These are phyloP conservation scores for Aspergillus sp. DNA, from an alignment of 2,329 filamentous ascomycete species.

Conservation along the genomic window DNA sequence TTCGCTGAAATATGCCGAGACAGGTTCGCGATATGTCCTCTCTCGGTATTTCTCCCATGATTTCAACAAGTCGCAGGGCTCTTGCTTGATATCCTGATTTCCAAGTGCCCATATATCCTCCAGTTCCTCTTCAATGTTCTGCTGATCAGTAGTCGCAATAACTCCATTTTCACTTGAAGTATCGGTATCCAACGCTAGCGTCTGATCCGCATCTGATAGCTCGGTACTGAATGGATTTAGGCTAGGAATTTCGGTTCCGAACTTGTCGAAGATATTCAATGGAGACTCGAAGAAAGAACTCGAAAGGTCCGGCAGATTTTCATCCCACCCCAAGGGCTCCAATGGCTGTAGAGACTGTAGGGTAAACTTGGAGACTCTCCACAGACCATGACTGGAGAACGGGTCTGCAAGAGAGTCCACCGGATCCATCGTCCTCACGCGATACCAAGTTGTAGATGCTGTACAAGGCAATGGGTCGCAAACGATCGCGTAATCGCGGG, in stretches of 20 bases:
- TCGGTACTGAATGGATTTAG: conserved; percentile 36
- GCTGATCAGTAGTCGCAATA: conserved; percentile 24
- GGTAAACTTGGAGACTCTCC: conserved; percentile 43
- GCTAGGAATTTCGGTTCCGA: conserved; percentile 32
- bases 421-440: conserved; percentile 29
- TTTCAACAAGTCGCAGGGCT: conserved; percentile 25
- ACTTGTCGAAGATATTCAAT: conserved; percentile 24
- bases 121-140: conserved; percentile 18
- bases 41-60: conserved; percentile 48
- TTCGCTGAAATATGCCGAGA: conserved; percentile 48
- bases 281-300: conserved; percentile 28
- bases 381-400: conserved; percentile 40
- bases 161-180: conserved; percentile 23
- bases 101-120: conserved; percentile 42
- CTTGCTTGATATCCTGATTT: conserved; percentile 20
- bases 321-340: conserved; percentile 37
- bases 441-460: not conserved
- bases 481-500: no score
- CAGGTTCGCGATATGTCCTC: conserved; percentile 32
- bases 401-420: conserved; percentile 31
- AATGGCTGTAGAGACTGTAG: conserved; percentile 41
- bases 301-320: conserved; percentile 34
- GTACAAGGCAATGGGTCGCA: no score
- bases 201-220: conserved; percentile 22
- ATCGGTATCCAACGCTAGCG: conserved; percentile 23